Percentiles rank a stretch among this genome's conserved stretches.
phyloP scores from a whole-genome alignment of 2,329 filamentous ascomycete genomes.

The Colletotrichum brevisporum region DNA sequence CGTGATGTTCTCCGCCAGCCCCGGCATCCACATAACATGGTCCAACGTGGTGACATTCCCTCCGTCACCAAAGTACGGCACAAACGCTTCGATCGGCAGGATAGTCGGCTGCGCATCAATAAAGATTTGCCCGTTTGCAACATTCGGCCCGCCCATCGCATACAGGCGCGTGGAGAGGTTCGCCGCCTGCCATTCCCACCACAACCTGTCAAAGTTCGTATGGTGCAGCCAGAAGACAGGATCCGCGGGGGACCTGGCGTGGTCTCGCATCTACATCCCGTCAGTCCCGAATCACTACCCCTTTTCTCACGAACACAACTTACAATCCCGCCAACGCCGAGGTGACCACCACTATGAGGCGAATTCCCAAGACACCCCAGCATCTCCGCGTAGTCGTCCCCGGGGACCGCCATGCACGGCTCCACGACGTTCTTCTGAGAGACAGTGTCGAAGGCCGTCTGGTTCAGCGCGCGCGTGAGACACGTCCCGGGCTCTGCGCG shows the following conservation, averaged over 20 bases:
- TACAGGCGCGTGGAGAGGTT: slow-evolving; percentile 24
- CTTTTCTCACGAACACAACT: background rate
- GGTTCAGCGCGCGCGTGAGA: slow-evolving; percentile 15
- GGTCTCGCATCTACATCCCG: slow-evolving; percentile 13
- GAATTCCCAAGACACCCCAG: slow-evolving; percentile 2
- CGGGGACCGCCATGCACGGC: slow-evolving; percentile 6
- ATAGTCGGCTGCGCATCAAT: slow-evolving; percentile 11
- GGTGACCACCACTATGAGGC: slow-evolving; percentile 17
- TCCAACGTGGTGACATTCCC: slow-evolving; percentile 18
- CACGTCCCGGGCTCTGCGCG: background rate
- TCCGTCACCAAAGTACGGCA: slow-evolving; percentile 20
- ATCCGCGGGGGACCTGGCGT: slow-evolving; percentile 9
- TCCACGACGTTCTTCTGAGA: slow-evolving; percentile 4
- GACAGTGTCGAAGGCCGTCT: slow-evolving; percentile 16
- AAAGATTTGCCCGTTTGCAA: slow-evolving; percentile 5
- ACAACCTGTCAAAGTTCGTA: slow-evolving; percentile 14
- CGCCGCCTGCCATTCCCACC: slow-evolving; percentile 22
- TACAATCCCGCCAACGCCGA: slow-evolving; percentile 12
- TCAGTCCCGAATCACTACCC: background rate
- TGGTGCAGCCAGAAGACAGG: slow-evolving; percentile 25
- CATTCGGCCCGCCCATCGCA: slow-evolving; percentile 25
- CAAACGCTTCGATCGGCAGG: slow-evolving; percentile 7
- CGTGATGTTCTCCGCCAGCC: slow-evolving; percentile 16
- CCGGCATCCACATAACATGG: slow-evolving; percentile 23
- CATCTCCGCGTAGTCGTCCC: slow-evolving; percentile 21